Conservation (phyloP, 2,329 filamentous ascomycete genomes). For the Arachnopeziza araneosa region DNA sequence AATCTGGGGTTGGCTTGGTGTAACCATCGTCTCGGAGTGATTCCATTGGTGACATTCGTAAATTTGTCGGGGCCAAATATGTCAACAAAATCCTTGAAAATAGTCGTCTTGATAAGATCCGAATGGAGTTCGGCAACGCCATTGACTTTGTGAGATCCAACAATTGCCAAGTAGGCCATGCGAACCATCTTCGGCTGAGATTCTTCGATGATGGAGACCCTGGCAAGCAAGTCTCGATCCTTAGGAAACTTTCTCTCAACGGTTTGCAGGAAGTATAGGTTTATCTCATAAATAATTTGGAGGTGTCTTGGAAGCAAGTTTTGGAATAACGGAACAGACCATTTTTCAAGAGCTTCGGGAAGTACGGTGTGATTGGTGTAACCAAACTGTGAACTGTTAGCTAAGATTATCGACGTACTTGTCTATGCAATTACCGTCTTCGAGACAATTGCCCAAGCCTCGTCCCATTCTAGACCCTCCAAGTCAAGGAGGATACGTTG, state of each 20-base stretch:
- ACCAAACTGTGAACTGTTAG: conserved; percentile 52
- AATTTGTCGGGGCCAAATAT: conserved; percentile 97
- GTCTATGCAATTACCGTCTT: conserved; percentile 48
- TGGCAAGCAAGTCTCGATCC: conserved; percentile 75
- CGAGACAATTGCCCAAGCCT: conserved; percentile 78
- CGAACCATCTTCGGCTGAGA: conserved; percentile 95
- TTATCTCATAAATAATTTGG: conserved; percentile 98
- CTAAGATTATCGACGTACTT: neutral
- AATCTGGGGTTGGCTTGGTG: conserved; percentile 94
- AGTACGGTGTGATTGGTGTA: conserved; percentile 99
- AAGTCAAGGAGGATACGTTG: conserved; percentile 86
- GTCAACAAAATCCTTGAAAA: conserved; percentile 97
- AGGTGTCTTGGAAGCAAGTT: conserved; percentile 89
- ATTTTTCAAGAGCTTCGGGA: conserved; percentile 95
- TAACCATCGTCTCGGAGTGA: conserved; percentile 92
- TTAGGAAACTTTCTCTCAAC: conserved; percentile 90
- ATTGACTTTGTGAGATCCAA: conserved; percentile 98
- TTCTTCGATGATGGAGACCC: conserved; percentile 98
- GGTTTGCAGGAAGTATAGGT: conserved; percentile 82
- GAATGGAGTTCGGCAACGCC: conserved; percentile 97
- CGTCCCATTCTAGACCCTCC: conserved; percentile 89
- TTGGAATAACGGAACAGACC: conserved; percentile 89
- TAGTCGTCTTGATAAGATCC: conserved; percentile 96
- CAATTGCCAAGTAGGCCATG: conserved; percentile 92
- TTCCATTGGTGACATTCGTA: conserved; percentile 96